Percentiles rank a stretch among this genome's conserved stretches.
Conservation (phyloP, 495 filamentous ascomycete species). For the Glonium stellatum region DNA sequence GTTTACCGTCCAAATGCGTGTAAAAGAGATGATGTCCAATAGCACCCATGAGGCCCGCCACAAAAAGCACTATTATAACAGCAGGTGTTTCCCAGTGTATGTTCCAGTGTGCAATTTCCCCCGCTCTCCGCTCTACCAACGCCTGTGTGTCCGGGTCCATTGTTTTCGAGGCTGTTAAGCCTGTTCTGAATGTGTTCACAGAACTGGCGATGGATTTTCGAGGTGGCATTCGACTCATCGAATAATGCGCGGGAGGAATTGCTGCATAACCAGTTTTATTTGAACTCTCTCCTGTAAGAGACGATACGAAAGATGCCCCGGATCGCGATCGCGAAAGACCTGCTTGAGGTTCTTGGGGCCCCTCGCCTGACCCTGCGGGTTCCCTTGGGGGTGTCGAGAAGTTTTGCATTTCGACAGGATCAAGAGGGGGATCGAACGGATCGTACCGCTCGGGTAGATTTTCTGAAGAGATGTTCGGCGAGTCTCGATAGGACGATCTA, state of each 20-base stretch:
- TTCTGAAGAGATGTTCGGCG: slow-evolving; percentile 8
- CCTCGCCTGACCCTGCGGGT: neutral
- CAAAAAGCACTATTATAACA: slow-evolving; percentile 30
- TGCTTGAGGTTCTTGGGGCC: neutral
- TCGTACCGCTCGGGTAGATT: slow-evolving; percentile 13
- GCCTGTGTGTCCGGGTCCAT: slow-evolving; percentile 19
- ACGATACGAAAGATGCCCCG: neutral
- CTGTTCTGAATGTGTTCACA: neutral
- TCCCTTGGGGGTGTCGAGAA: neutral
- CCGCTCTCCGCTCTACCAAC: slow-evolving; percentile 19
- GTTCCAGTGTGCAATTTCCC: slow-evolving; percentile 30
- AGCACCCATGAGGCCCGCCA: slow-evolving; percentile 33
- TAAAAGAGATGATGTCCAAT: slow-evolving; percentile 40
- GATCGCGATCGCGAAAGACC: neutral
- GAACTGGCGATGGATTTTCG: neutral
- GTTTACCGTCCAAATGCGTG: slow-evolving; percentile 31
- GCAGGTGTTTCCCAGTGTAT: slow-evolving; percentile 39
- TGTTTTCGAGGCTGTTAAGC: neutral
- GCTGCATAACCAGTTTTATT: neutral
- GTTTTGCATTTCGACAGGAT: slow-evolving; percentile 23
- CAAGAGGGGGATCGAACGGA: slow-evolving; percentile 19
- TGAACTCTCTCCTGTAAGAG: neutral
- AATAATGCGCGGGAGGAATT: neutral
- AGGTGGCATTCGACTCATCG: neutral
- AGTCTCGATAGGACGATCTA: slow-evolving; percentile 2